Evolutionary conservation across 768 basidiomycete species (phyloP).

Genomic region (Kwoniella sp.): DNA sequence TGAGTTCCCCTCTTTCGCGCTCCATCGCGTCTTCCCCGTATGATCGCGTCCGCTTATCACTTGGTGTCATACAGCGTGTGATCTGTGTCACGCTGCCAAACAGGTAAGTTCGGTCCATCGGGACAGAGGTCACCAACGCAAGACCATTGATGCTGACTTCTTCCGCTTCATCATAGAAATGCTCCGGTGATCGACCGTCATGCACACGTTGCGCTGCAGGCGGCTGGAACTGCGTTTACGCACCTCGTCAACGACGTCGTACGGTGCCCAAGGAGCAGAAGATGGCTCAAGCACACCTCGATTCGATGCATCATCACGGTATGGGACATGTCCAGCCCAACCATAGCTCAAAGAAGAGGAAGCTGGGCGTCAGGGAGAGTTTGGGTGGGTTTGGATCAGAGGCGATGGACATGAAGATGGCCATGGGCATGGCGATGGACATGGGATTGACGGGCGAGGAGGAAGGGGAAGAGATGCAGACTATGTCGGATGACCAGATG

Average conservation of each 20-base stretch:
- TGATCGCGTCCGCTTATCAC: not conserved
- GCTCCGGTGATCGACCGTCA: slow-evolving; percentile 50
- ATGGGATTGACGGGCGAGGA: slow-evolving; percentile 48
- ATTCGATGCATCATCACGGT: slow-evolving; percentile 16
- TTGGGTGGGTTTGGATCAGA: slow-evolving; percentile 30
- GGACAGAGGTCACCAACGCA: not conserved
- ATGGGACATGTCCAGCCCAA: slow-evolving; percentile 4
- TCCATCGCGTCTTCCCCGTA: not conserved
- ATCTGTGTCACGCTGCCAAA: slow-evolving; percentile 51
- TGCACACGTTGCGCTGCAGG: slow-evolving; percentile 49
- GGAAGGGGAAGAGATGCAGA: slow-evolving; percentile 48
- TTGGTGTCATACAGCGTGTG: slow-evolving; percentile 35
- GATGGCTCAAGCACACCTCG: slow-evolving; percentile 14
- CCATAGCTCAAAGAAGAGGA: slow-evolving; percentile 41
- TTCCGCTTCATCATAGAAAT: slow-evolving; percentile 37
- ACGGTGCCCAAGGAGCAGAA: slow-evolving; percentile 48
- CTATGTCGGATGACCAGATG: slow-evolving; percentile 51
- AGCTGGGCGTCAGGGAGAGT: slow-evolving; percentile 35
- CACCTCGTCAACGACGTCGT: slow-evolving; percentile 51
- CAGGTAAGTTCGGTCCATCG: slow-evolving; percentile 29
- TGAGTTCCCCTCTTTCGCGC: slow-evolving; percentile 12
- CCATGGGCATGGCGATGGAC: slow-evolving; percentile 51
- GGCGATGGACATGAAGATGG: slow-evolving; percentile 47
- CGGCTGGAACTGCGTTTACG: slow-evolving; percentile 49
- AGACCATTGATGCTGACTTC: not conserved